Evolutionary conservation across 345 rosid species (phyloP), one percentile per base, ranked within the genome.

Genomic region (Ceriops tagal): DNA sequence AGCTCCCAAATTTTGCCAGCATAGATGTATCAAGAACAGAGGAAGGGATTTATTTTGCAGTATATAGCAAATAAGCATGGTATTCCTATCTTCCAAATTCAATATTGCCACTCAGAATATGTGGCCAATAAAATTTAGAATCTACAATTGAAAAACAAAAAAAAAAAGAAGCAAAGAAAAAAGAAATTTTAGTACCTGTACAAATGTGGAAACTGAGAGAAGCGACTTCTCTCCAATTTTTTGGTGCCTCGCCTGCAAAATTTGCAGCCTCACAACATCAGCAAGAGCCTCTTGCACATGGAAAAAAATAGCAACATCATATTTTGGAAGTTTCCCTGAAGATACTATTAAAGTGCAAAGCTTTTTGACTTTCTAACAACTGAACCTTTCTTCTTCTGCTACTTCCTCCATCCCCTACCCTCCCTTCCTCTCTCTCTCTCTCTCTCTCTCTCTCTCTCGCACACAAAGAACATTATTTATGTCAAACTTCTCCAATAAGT

Each of bases 161-260:
- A 43, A 43, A 43, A 39, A 15, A 39, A 39, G 13, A 5, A 37
- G 22, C 0, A 61, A 61, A 15, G 55, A 53, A 70, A 43, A 56
- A 13, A 63, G 24, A 78, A 72, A 43, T 7, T 57, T 46, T 15
- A 5, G 56, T 82, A 89, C 98, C 93, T 93, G 97, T 58, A 81
- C 67, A 77, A 93, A 86, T 47, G 93, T 84, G 39, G 96, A 88
- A 21, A 88, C 27, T n/a, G 99, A 88, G 69, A 95, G 89, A 68
- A 88, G 87, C 58, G 96, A 89, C 78, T 92, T 95, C 78, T 95
- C 99, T 34, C 97, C 98, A 75, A 88, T 88, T 71, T 95, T 92
- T 63, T 95, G 92, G 60, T 15, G 82, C 72, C 97, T 83, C 77
- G 95, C 88, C 98, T 91, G 89, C 65, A 79, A 49, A 64, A 77